Evolutionary conservation across 306 rosid genomes (phyloP).

Genomic region (Cucurbita pepo): DNA sequence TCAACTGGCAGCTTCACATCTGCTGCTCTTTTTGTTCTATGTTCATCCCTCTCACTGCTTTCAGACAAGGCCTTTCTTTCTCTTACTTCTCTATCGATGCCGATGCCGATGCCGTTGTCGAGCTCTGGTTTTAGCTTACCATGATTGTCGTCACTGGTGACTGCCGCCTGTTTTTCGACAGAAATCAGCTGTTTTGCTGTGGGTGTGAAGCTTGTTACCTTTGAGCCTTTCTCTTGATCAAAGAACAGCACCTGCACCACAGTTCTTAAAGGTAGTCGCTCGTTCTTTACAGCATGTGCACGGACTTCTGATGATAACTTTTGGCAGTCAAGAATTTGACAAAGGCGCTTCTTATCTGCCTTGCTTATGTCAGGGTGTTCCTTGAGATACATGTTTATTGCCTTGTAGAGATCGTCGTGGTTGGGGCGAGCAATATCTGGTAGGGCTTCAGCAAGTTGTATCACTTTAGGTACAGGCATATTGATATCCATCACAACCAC

Average conservation of each 20-base stretch:
- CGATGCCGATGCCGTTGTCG: slow-evolving; percentile 23
- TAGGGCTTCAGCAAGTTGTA: slow-evolving; percentile 50
- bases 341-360: slow-evolving; percentile 9
- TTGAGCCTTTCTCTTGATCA: slow-evolving; percentile 3
- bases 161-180: slow-evolving; percentile 27
- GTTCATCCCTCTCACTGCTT: slow-evolving; percentile 27
- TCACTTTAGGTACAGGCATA: slow-evolving; percentile 58
- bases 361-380: slow-evolving; percentile 14
- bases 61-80: slow-evolving; percentile 25
- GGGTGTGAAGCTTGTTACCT: slow-evolving; percentile 2
- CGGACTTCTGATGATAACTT: slow-evolving; percentile 10
- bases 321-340: slow-evolving; percentile 15
- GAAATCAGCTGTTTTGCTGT: slow-evolving; percentile 19
- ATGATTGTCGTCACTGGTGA: slow-evolving; percentile 10
- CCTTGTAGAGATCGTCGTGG: slow-evolving; percentile 74
- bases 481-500: slow-evolving; percentile 58
- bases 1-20: slow-evolving; percentile 33
- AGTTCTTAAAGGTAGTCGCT: slow-evolving; percentile 6
- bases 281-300: slow-evolving; percentile 12
- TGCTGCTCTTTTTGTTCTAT: slow-evolving; percentile 23
- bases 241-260: slow-evolving; percentile 14
- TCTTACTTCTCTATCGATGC: slow-evolving; percentile 18
- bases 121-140: slow-evolving; percentile 2
- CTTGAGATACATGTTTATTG: slow-evolving; percentile 74
- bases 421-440: slow-evolving; percentile 60